phyloP scores from a whole-genome alignment of 2,329 filamentous ascomycete genomes.

The Celoporthe dispersa region DNA sequence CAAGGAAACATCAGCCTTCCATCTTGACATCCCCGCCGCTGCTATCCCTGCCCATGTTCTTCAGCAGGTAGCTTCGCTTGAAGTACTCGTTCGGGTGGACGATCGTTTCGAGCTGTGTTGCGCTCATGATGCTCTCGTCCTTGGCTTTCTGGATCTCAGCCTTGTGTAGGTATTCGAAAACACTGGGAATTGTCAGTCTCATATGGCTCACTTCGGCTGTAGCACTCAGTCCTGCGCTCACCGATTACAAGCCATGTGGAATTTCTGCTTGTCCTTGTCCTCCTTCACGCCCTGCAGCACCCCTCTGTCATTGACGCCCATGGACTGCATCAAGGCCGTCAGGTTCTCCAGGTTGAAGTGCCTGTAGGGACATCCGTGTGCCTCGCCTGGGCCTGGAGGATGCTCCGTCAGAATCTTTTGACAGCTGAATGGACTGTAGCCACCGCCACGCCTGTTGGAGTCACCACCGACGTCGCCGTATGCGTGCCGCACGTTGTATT shows the following conservation, averaged over 20 bases:
- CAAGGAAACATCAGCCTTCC: slow-evolving; percentile 48
- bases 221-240: slow-evolving; percentile 42
- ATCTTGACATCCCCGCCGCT: slow-evolving; percentile 59
- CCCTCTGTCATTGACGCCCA: slow-evolving; percentile 78
- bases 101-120: slow-evolving; percentile 87
- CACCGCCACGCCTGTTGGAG: slow-evolving; percentile 80
- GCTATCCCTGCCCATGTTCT: slow-evolving; percentile 67
- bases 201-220: neutral
- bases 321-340: slow-evolving; percentile 71
- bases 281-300: slow-evolving; percentile 82
- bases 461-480: slow-evolving; percentile 97
- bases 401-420: slow-evolving; percentile 94
- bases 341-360: slow-evolving; percentile 92
- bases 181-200: slow-evolving; percentile 48
- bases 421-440: slow-evolving; percentile 90
- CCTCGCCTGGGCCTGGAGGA: slow-evolving; percentile 82
- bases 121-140: slow-evolving; percentile 72
- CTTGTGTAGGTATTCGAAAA: slow-evolving; percentile 89
- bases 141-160: slow-evolving; percentile 76
- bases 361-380: slow-evolving; percentile 94
- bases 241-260: slow-evolving; percentile 94
- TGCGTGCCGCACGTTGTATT: slow-evolving; percentile 92
- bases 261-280: slow-evolving; percentile 86
- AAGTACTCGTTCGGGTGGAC: slow-evolving; percentile 98
- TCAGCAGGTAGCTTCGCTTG: slow-evolving; percentile 88